A percentile compares a stretch with the other conserved stretches of the same genome.
Evolutionary conservation across 352 stramenopile species (phyloP).

Genomic region (Phytophthora crassamura): DNA sequence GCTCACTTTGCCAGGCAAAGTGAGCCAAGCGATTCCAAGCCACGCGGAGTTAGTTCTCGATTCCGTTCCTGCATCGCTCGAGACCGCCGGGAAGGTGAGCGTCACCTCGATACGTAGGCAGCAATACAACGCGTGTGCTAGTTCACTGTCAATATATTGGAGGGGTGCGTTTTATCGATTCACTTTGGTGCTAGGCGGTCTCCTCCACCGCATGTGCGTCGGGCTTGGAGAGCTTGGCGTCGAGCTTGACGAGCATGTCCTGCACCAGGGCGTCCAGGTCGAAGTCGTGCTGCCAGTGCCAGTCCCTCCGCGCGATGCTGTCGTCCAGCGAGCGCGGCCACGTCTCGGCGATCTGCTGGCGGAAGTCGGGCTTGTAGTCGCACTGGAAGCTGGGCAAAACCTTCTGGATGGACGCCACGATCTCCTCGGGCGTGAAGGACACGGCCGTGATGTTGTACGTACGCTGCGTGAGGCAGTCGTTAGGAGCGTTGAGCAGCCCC

Average conservation of each 20-base stretch:
- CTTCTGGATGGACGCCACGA: slow-evolving; percentile 88
- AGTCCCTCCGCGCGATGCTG: slow-evolving; percentile 81
- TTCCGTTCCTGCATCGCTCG: slow-evolving; percentile 6
- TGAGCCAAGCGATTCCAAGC: background rate
- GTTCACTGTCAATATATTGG: slow-evolving; percentile 31
- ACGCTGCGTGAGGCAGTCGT: slow-evolving; percentile 78
- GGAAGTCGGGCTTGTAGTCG: slow-evolving; percentile 89
- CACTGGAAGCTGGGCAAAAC: slow-evolving; percentile 90
- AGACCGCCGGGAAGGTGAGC: slow-evolving; percentile 17
- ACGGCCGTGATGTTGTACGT: slow-evolving; percentile 93
- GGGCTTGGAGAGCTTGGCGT: slow-evolving; percentile 66
- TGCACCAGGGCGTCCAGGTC: slow-evolving; percentile 90
- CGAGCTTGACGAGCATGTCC: slow-evolving; percentile 90
- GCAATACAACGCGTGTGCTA: slow-evolving; percentile 1
- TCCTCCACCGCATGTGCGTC: slow-evolving; percentile 21
- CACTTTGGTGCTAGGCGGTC: slow-evolving; percentile 23
- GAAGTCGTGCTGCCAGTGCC: slow-evolving; percentile 91
- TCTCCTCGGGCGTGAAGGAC: slow-evolving; percentile 89
- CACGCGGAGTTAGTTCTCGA: slow-evolving; percentile 14
- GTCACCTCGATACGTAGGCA: slow-evolving; percentile 14
- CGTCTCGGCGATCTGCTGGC: slow-evolving; percentile 92
- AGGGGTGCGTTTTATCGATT: slow-evolving; percentile 21
- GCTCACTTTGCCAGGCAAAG: no score
- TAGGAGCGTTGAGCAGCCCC: slow-evolving; percentile 77
- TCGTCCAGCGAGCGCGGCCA: slow-evolving; percentile 92